Evolutionary conservation across 164 flowering plant species (phyloP).

Genomic region (Sedum album): DNA sequence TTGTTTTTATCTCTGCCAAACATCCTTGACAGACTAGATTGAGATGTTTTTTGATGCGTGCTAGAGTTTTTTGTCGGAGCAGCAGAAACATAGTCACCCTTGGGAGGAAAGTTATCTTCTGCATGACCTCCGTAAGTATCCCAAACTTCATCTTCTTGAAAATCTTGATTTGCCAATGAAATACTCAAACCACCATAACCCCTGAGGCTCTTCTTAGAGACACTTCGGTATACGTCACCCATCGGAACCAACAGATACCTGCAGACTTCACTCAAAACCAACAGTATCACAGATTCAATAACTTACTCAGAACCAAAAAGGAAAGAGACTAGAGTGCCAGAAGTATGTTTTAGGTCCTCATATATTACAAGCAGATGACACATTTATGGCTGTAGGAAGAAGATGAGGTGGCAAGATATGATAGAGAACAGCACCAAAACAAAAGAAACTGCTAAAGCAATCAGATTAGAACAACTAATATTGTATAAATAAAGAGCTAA

Average conservation of each 20-base stretch:
- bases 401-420: neutral
- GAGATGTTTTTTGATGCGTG: slow-evolving; percentile 32
- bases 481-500: neutral
- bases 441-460: neutral
- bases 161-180: slow-evolving; percentile 30
- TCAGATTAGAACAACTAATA: neutral
- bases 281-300: neutral
- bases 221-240: neutral
- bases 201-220: neutral
- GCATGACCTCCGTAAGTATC: slow-evolving; percentile 15
- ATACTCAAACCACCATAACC: slow-evolving; percentile 21
- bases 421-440: neutral
- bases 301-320: neutral
- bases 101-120: neutral
- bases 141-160: slow-evolving; percentile 46
- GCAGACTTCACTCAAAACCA: neutral
- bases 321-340: neutral
- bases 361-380: neutral
- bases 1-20: neutral
- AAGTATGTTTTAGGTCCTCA: neutral
- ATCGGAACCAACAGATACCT: neutral
- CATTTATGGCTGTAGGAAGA: neutral
- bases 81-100: neutral
- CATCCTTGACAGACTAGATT: slow-evolving; percentile 16
- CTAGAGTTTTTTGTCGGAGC: no score